phyloP scores from a whole-genome alignment of 1,284 basidiomycete species.

The Xerocomus minutiporus region DNA sequence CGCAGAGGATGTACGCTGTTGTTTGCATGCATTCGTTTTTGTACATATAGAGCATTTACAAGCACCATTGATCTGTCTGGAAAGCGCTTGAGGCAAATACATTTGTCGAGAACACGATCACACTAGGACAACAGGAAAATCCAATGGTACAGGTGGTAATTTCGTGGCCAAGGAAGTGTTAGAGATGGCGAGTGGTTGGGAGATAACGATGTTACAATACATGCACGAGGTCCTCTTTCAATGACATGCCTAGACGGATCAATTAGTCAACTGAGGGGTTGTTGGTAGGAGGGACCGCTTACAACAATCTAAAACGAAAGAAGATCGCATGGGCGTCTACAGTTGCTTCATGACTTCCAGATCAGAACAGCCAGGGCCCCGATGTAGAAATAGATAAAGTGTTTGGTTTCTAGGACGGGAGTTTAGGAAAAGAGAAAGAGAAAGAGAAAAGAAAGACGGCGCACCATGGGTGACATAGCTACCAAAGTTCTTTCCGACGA shows the following conservation, averaged over 20 bases:
- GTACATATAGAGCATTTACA: slow-evolving; percentile 13
- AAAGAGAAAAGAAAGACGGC: background rate
- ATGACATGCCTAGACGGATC: slow-evolving; percentile 11
- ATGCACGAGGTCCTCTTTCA: slow-evolving; percentile 17
- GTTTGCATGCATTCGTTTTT: slow-evolving; percentile 26
- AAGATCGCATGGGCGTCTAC: slow-evolving; percentile 4
- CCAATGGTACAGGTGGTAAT: slow-evolving; percentile 23
- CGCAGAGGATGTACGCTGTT: slow-evolving; percentile 9
- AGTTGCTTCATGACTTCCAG: slow-evolving; percentile 76
- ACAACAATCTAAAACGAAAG: slow-evolving; percentile 26
- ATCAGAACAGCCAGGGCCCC: slow-evolving; percentile 86
- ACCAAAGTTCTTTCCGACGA: slow-evolving; percentile 97
- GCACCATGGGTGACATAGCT: slow-evolving; percentile 95
- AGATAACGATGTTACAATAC: slow-evolving; percentile 21
- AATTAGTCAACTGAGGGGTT: background rate
- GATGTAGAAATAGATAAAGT: slow-evolving; percentile 97
- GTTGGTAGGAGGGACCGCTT: slow-evolving; percentile 3
- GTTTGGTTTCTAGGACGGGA: slow-evolving; percentile 74
- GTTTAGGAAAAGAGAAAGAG: background rate
- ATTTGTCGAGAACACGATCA: background rate
- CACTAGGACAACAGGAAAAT: slow-evolving; percentile 8
- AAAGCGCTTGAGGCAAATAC: no score
- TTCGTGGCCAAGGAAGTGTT: slow-evolving; percentile 17
- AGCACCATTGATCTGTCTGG: background rate
- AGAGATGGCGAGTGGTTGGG: background rate